Evolutionary conservation across 768 basidiomycete genomes (phyloP), one percentile per base, ranked within the genome.

Genomic region (Lactarius hengduanensis): DNA sequence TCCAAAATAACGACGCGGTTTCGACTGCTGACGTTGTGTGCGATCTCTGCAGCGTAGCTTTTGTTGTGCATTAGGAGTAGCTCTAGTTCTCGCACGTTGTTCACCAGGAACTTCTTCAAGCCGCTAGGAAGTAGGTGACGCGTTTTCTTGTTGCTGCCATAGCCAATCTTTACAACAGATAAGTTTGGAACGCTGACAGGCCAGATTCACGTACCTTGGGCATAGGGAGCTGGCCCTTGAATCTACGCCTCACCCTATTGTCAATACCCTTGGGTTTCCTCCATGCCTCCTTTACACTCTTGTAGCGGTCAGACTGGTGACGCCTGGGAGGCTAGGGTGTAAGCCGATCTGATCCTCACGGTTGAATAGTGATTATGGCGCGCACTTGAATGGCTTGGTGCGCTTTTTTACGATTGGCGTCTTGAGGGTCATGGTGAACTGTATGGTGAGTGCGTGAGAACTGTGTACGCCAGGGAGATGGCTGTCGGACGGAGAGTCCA

Each of bases 201-300:
- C 32, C n/a, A 28, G 34, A 55, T 18, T 56, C 56, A 58, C 55
- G 74, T 72, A 94, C 94, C 85, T 94, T 96, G 76, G 96, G 96
- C 96, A 98, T 98, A 71, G 94, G 84, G 65, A 86, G 84, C 78
- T 96, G 94, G 63, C 96, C 96, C 84, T 94, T 97, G 84, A 94
- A 94, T 75, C 92, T 88, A 72, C 92, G 87, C 77, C 94, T 84
- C 74, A 97, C 96, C 75, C 96, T 88, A 88, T 98, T 98, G 78
- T 98, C 96, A 74, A 98, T 98, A 93, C 96, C 97, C 88, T 98
- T 99, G 72, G 97, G 97, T 84, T 99, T 99, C 79, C 97, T 86
- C 97, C 97, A 99, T 84, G 92, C 84, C 83, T 97, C 95, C 86
- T 96, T 96, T 72, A 98, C 95, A 72, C 90, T 82, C 78, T 92